A percentile compares a stretch with the other conserved stretches of the same genome.
phyloP scores from a whole-genome alignment of 768 basidiomycete species.

The Hirschioporus abietinus region DNA sequence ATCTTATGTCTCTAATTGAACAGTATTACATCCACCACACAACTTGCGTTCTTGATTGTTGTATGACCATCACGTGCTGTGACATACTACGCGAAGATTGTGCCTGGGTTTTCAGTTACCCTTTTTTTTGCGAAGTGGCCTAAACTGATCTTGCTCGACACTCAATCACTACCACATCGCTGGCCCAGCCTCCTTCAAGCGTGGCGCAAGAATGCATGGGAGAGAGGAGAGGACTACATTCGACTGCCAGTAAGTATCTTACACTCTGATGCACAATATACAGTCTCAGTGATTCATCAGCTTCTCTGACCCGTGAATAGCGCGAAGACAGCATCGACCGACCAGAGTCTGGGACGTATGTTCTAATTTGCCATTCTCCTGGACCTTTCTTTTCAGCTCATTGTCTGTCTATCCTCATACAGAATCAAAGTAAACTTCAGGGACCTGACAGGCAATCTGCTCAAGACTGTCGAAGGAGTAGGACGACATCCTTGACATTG shows the following conservation, averaged over 20 bases:
- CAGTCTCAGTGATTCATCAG: background rate
- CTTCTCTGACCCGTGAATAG: constrained; percentile 12
- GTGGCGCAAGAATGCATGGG: background rate
- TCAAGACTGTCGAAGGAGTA: constrained; percentile 94
- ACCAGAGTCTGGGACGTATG: constrained; percentile 59
- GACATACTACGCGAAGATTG: too few relatives aligned
- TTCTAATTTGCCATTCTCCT: constrained; percentile 1
- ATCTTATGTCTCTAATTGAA: too few relatives aligned
- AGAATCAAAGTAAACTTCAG: constrained; percentile 90
- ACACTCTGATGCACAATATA: background rate
- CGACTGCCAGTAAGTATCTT: constrained; percentile 6
- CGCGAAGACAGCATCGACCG: constrained; percentile 39
- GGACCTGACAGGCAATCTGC: constrained; percentile 72
- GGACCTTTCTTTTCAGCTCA: constrained; percentile 4
- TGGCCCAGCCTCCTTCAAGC: background rate
- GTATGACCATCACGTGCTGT: too few relatives aligned
- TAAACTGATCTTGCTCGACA: too few relatives aligned
- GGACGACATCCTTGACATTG: constrained; percentile 85
- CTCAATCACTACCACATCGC: too few relatives aligned
- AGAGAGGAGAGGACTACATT: constrained; percentile 7
- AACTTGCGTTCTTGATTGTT: too few relatives aligned
- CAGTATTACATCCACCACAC: too few relatives aligned
- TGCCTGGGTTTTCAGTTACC: too few relatives aligned
- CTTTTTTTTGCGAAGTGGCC: too few relatives aligned
- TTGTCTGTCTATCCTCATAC: constrained; percentile 8